A percentile compares a stretch with the other conserved stretches of the same genome.
phyloP scores from a whole-genome alignment of 441 rosid species.

The Jatropha multifida region DNA sequence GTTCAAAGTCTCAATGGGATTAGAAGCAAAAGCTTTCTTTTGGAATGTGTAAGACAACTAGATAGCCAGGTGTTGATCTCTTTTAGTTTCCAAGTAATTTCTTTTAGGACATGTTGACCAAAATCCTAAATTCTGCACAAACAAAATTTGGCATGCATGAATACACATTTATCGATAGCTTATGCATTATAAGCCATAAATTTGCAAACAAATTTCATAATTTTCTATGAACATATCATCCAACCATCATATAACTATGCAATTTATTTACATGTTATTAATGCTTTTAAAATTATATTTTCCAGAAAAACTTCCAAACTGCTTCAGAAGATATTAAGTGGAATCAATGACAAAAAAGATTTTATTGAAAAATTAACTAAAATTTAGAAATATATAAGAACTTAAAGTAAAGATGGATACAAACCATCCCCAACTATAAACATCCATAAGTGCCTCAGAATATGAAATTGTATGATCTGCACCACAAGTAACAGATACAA shows the following conservation, averaged over 20 bases:
- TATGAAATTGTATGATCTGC: constrained; percentile 96
- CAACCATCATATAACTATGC: neutral
- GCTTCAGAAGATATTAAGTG: neutral
- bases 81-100: neutral
- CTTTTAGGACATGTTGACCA: neutral
- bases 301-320: neutral
- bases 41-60: neutral
- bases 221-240: neutral
- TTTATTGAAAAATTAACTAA: neutral
- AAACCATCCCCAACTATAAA: constrained; percentile 99
- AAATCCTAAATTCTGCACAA: neutral
- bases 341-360: neutral
- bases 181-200: neutral
- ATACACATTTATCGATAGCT: neutral
- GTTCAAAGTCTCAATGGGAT: neutral
- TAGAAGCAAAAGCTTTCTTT: neutral
- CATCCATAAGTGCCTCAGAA: constrained; percentile 57
- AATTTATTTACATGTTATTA: neutral
- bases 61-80: neutral
- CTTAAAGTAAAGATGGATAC: constrained; percentile 25
- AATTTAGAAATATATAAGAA: constrained; percentile 1
- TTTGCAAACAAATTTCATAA: neutral
- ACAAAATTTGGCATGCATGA: neutral
- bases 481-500: constrained; percentile 78
- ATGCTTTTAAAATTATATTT: neutral